Evolutionary conservation across 495 filamentous ascomycete species (phyloP).

Genomic region (Sordaria brevicollis): DNA sequence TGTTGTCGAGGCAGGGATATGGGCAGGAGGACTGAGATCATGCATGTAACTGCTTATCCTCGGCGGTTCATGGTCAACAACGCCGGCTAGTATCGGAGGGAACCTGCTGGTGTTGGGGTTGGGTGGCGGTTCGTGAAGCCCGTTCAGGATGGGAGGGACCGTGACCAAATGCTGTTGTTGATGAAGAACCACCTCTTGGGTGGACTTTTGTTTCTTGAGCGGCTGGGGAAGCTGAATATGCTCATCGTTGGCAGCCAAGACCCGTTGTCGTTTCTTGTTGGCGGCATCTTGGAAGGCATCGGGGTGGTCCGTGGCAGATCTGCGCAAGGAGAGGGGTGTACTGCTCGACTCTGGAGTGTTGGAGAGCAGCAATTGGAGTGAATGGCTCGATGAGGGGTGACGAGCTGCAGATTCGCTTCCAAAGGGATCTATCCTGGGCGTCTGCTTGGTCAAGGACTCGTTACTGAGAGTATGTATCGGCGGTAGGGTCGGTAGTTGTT

Average conservation of each 20-base stretch:
- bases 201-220: conserved; percentile 46
- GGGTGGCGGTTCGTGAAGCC: conserved; percentile 66
- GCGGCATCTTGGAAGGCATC: conserved; percentile 22
- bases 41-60: conserved; percentile 8
- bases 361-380: conserved; percentile 19
- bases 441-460: conserved; percentile 9
- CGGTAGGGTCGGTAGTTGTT: conserved; percentile 22
- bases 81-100: conserved; percentile 54
- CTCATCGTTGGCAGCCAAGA: conserved; percentile 37
- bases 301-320: conserved; percentile 33
- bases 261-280: conserved; percentile 37
- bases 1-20: background rate
- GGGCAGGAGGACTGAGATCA: conserved; percentile 14
- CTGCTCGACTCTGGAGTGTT: conserved; percentile 17
- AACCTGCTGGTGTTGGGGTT: conserved; percentile 64
- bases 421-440: conserved; percentile 3
- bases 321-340: conserved; percentile 34
- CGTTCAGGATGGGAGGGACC: conserved; percentile 56
- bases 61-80: conserved; percentile 30
- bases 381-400: conserved; percentile 8
- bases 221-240: conserved; percentile 46
- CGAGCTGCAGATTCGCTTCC: conserved; percentile 4
- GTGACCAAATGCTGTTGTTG: background rate
- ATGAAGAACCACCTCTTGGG: conserved; percentile 26
- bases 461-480: conserved; percentile 24